Evolutionary conservation across 1,284 basidiomycete species (phyloP).

Genomic region (Vanrija pseudolonga): DNA sequence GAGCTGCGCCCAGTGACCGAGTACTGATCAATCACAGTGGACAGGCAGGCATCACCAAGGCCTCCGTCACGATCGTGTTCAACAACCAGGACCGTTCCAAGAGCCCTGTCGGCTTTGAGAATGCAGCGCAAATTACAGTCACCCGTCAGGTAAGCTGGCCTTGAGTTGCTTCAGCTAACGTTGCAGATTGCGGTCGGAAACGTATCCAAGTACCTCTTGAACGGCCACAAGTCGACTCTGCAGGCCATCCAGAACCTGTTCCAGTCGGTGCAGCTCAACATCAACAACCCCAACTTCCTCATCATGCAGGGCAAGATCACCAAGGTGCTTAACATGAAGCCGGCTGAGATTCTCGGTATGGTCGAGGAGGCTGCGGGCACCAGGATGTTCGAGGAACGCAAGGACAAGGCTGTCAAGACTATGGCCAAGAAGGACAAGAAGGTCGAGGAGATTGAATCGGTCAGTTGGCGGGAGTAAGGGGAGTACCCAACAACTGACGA

Average conservation of each 20-base stretch:
- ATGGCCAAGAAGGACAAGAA: conserved; percentile 98
- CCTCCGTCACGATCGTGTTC: conserved; percentile 97
- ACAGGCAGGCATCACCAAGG: conserved; percentile 94
- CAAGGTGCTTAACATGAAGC: conserved; percentile 97
- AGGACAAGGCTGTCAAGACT: conserved; percentile 94
- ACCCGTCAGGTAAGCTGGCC: conserved; percentile 73
- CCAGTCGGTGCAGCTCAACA: conserved; percentile 96
- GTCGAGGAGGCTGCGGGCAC: conserved; percentile 99
- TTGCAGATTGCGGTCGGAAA: conserved; percentile 84
- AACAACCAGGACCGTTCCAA: conserved; percentile 92
- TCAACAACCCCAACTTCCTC: conserved; percentile 99
- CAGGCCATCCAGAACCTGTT: conserved; percentile 87
- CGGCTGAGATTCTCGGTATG: conserved; percentile 96
- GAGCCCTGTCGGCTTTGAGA: conserved; percentile 80
- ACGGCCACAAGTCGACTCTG: conserved; percentile 92
- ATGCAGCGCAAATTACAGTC: conserved; percentile 86
- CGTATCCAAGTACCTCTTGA: conserved; percentile 92
- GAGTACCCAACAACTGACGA: background rate
- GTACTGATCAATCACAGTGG: conserved; percentile 60
- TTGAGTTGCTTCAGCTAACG: background rate
- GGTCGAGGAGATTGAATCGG: conserved; percentile 78
- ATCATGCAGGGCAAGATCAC: conserved; percentile 99
- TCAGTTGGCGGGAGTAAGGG: conserved; percentile 26
- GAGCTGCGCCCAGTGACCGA: background rate
- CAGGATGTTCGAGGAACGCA: conserved; percentile 98